Evolutionary conservation across 2,329 filamentous ascomycete genomes (phyloP), one percentile per base, ranked within the genome.

Genomic region (Alternaria gansuensis): DNA sequence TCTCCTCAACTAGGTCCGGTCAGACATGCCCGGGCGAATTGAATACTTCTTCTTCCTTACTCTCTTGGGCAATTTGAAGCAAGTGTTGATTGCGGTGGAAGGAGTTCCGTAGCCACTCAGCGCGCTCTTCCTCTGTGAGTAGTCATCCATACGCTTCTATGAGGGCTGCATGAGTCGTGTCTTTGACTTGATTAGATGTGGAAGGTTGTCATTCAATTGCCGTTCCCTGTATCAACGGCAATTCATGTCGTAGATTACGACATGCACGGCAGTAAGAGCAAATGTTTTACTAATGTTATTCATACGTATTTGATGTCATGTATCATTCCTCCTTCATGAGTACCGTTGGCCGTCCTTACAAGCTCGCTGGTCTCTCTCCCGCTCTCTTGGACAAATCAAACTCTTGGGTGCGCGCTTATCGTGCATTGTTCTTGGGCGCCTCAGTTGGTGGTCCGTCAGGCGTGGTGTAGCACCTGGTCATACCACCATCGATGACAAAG

Each of bases 401-500:
- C 14, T 11, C 24, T 13, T 13, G 5, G 23, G 26, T 28, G 11
- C 29, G 13, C 40, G 23, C 26, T 53, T 45, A 58, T 8, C 65
- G 65, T 51, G 73, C 80, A 55, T 80, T 75, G 76, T 85, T 86
- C 74, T 79, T 77, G 8, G 86, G 86, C 4, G 84, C 79, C 65
- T 79, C 73, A 10, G 84, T 80, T 1, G 86, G 77, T 2, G 84
- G 82, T 11, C 86, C 86, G 65, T 88, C 84, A 17, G 85, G 82
- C 14, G 86, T 88, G 45, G 87, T 85, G 78, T 97, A 98, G 43
- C 93, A 85, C 84, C 91, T 97, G 72, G 88, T 94, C 91, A 99
- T 92, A 60, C 94, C 94, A 58, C 95, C 95, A 72, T 99, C 95
- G 26, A 98, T 93, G 4, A 96, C 90, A 81, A 98, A 96, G 76